phyloP scores from a whole-genome alignment of 768 basidiomycete genomes.

The Symmetrospora coprosmae region DNA sequence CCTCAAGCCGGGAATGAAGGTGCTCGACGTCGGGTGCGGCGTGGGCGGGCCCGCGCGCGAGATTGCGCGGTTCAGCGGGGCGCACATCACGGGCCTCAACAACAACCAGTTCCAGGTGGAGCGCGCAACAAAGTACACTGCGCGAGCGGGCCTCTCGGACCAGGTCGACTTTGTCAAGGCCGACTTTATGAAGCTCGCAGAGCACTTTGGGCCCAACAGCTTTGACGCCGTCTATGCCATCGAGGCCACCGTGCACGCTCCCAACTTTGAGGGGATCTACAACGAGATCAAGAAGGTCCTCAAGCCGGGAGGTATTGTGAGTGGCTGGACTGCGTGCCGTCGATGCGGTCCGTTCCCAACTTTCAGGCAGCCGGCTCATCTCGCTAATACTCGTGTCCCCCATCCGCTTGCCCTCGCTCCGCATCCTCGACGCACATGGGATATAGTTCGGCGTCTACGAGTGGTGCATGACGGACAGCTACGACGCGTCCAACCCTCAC shows the following conservation, averaged over 20 bases:
- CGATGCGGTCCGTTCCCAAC: not conserved
- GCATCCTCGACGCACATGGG: too few relatives aligned
- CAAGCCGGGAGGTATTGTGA: constrained; percentile 85
- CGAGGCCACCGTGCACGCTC: constrained; percentile 93
- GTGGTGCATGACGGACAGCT: constrained; percentile 94
- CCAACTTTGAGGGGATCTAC: constrained; percentile 89
- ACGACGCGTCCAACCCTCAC: constrained; percentile 68
- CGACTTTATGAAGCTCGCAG: constrained; percentile 87
- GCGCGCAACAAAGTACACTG: constrained; percentile 71
- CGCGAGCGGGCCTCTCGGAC: constrained; percentile 55
- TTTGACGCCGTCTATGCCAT: constrained; percentile 98
- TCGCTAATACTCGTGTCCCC: not conserved
- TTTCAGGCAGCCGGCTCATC: too few relatives aligned
- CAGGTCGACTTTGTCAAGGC: constrained; percentile 75
- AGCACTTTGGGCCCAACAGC: constrained; percentile 78
- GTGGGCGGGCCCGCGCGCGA: constrained; percentile 90
- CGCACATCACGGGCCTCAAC: constrained; percentile 63
- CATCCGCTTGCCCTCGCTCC: not conserved
- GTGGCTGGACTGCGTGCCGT: constrained; percentile 31
- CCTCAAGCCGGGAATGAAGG: constrained; percentile 77
- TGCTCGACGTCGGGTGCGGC: constrained; percentile 95
- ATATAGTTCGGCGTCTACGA: constrained; percentile 92
- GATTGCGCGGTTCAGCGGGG: constrained; percentile 82
- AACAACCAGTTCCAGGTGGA: constrained; percentile 92
- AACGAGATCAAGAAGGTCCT: constrained; percentile 80